These are phyloP conservation scores for Angomonas deanei DNA, from an alignment of 208 protist genomes.

Conservation along the genomic window DNA sequence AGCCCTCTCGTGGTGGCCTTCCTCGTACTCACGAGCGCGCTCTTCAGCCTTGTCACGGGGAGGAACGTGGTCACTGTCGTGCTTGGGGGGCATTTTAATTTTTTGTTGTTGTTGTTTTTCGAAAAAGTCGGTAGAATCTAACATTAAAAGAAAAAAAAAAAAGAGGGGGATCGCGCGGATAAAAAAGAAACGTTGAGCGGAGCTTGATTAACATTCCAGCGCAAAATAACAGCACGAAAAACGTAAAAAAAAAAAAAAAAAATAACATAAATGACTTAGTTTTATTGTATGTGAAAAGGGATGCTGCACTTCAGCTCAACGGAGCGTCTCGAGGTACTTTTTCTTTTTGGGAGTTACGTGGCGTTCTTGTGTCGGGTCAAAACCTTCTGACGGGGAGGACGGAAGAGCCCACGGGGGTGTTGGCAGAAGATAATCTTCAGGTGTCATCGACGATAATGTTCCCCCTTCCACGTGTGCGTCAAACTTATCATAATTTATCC, in stretches of 20 bases:
- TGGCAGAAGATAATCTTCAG: conserved; percentile 67
- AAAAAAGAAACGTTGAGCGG: too few relatives aligned
- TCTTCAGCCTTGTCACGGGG: conserved; percentile 74
- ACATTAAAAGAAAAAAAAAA: conserved; percentile 11
- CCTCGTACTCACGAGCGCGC: conserved; percentile 67
- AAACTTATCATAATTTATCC: conserved; percentile 90
- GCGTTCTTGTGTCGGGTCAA: conserved; percentile 76
- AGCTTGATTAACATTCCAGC: background rate
- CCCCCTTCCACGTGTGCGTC: conserved; percentile 27
- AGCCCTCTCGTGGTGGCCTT: conserved; percentile 72
- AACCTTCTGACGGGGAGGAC: conserved; percentile 62
- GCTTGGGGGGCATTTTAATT: conserved; percentile 33
- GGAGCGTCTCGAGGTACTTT: conserved; percentile 13
- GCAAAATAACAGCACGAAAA: too few relatives aligned
- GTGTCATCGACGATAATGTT: too few relatives aligned
- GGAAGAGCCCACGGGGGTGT: conserved; percentile 74
- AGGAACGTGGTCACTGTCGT: conserved; percentile 33
- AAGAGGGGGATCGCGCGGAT: too few relatives aligned
- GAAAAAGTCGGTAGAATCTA: background rate
- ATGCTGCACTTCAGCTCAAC: background rate
- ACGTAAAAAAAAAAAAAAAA: too few relatives aligned
- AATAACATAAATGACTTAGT: background rate
- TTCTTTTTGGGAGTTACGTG: conserved; percentile 47
- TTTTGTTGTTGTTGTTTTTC: background rate
- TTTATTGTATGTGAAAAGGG: background rate